A percentile compares a stretch with the other conserved stretches of the same genome.
phyloP scores from a whole-genome alignment of 2,329 filamentous ascomycete species.

The Aspergillus quadrilineatus region DNA sequence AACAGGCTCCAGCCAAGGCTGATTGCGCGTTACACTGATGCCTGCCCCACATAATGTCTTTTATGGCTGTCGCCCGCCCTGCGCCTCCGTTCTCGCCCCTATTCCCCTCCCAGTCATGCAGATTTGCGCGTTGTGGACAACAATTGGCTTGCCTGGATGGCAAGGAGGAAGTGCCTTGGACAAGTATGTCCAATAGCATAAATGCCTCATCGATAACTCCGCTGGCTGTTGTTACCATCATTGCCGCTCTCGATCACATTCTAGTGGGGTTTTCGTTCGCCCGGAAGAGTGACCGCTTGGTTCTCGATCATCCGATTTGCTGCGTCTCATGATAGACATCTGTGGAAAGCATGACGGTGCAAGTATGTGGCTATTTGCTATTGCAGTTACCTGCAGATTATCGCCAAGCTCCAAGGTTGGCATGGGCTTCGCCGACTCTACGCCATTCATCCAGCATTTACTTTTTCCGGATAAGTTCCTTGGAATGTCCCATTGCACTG shows the following conservation, averaged over 20 bases:
- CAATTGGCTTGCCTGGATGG: slow-evolving; percentile 2
- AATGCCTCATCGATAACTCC: background rate
- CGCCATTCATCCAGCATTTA: background rate
- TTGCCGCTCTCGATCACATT: background rate
- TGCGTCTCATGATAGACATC: background rate
- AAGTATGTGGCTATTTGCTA: background rate
- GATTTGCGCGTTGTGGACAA: background rate
- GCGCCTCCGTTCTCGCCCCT: background rate
- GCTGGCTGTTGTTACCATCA: background rate
- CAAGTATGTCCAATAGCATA: slow-evolving; percentile 3
- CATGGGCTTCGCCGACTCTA: too few species aligned
- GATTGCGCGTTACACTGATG: background rate
- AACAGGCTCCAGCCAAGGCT: slow-evolving; percentile 1
- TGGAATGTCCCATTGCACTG: background rate
- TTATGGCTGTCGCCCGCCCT: background rate
- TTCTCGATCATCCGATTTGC: background rate
- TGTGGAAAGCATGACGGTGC: background rate
- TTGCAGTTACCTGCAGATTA: background rate
- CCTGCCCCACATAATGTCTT: background rate
- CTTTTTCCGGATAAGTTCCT: background rate
- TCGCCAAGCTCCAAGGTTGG: background rate
- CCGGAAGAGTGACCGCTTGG: background rate
- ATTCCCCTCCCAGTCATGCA: background rate
- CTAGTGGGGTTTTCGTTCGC: background rate
- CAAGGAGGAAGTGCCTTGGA: background rate